Base-by-base conservation (phyloP, 345 rosid genomes). In the Mallotus nudiflorus region DNA sequence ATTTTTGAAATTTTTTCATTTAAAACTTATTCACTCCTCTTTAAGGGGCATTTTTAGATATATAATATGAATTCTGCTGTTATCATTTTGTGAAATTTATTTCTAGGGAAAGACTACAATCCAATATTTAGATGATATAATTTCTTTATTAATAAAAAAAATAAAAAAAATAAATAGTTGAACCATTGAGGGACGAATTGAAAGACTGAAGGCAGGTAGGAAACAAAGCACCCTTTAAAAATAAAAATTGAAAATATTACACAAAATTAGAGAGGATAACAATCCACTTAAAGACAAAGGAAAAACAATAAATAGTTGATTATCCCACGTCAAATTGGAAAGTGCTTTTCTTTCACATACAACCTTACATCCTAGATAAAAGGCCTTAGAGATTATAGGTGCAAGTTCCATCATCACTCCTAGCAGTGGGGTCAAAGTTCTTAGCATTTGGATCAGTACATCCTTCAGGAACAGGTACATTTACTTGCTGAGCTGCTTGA, bases 341-440 rank as follows among this genome's bases (percentile, higher is more conserved):
- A 51, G 35, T 31, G 40, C 24, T 44, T 20, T 14, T 69, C 57
- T 20, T 54, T 57, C 65, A 37, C 66, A 61, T 59, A 6, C 20
- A 12, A 9, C 48, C 5, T 37, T 14, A 18, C 2, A 64, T 54
- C 60, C 82, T 75, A 22, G 25, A 49, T 35, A 72, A 48, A 40
- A 62, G 56, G 65, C 53, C 71, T 57, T 82, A 84, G 11, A 72
- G 9, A 35, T 72, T 56, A 75, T 88, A 95, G 44, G 11, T 65
- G 79, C 97, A 90, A 80, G 81, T 95, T 77, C 97, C 97, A 83
- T 95, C 95, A 56, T 95, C 97, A 82, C 93, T 91, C 78, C 99
- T 87, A 9, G 95, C 96, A 12, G 95, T 90, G 55, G 98, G 97
- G 78, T 94, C 97, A 75, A 75, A 91, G 88, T 94, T 90, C 5